Evolutionary conservation across 1,284 basidiomycete species (phyloP), one percentile per base, ranked within the genome.

Genomic region (Ustilago esculenta): DNA sequence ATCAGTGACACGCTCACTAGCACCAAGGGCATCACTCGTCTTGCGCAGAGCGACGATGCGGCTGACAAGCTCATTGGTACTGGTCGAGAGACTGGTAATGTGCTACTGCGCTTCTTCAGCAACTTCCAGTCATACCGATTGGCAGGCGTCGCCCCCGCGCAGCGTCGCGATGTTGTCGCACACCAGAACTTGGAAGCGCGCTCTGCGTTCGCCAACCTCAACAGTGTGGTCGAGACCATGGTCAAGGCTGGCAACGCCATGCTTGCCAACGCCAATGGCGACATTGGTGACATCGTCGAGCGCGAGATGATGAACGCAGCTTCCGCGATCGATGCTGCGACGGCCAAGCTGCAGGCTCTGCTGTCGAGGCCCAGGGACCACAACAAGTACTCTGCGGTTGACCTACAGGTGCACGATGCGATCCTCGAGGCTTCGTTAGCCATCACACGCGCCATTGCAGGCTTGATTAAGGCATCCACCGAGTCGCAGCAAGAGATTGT

Each of bases 401-500:
- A 98, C 81, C 83, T 98, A 15, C 92, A 96, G 83, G 95, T 99
- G 45, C 96, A 99, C 86, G 96, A 99, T 82, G 92, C 95, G 23
- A 99, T 99, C 76, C 87, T 99, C 36, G 86, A 90, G 34, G 91
- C 95, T 5, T 92, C 95, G 4, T 87, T 98, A 83, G 92, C 91
- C 7, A 98, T 98, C 84, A 96, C 95, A 21, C 91, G 86, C 76
- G 95, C 95, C 33, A 98, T 99, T 77, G 91, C 89, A 5, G 89
- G 94, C 24, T 88, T 99, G 61, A 98, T 99, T 81, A 88, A 91
- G 81, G 94, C 95, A 5, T 94, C 96, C 5, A 97, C 95, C 1
- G 95, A 95, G 45, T 94, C 92, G 41, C 96, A 99, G 83, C 89
- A 97, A 82, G 96, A 99, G 84, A 99, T 98, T 66, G 96, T 98